Percentiles rank a stretch among this genome's conserved stretches.
phyloP scores from a whole-genome alignment of 371 early-diverging fungal species.

The Mucor racemosus region DNA sequence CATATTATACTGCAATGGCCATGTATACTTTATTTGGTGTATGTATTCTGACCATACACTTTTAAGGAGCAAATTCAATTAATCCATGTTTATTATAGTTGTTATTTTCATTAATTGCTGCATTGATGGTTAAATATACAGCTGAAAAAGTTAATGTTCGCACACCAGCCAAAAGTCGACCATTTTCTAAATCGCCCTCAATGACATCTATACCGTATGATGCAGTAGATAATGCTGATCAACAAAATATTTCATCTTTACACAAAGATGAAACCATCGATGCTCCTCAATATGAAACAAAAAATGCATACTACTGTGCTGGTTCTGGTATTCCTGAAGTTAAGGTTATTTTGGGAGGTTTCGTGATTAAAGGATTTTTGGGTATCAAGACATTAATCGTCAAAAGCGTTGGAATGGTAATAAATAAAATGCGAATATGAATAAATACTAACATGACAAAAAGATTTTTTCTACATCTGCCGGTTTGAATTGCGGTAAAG shows the following conservation, averaged over 20 bases:
- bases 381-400: constrained; percentile 84
- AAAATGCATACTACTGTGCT: constrained; percentile 69
- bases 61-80: neutral
- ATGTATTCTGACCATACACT: constrained; percentile 12
- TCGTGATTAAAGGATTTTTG: constrained; percentile 88
- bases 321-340: constrained; percentile 96
- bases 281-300: constrained; percentile 37
- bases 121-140: constrained; percentile 48
- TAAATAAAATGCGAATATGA: constrained; percentile 39
- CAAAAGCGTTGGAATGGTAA: constrained; percentile 84
- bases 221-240: neutral
- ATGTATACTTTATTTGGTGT: constrained; percentile 51
- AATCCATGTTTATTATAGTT: constrained; percentile 25
- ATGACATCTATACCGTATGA: constrained; percentile 23
- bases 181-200: constrained; percentile 33
- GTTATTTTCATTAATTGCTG: constrained; percentile 42
- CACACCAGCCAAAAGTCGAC: constrained; percentile 16
- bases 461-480: constrained; percentile 79
- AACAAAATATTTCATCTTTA: neutral
- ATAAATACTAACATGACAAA: constrained; percentile 17
- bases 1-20: constrained; percentile 40
- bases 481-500: constrained; percentile 88
- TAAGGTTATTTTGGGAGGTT: constrained; percentile 93
- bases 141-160: constrained; percentile 46
- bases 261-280: constrained; percentile 12